Evolutionary conservation across 2,329 filamentous ascomycete genomes (phyloP).

Genomic region (Dichotomopilus funicola): DNA sequence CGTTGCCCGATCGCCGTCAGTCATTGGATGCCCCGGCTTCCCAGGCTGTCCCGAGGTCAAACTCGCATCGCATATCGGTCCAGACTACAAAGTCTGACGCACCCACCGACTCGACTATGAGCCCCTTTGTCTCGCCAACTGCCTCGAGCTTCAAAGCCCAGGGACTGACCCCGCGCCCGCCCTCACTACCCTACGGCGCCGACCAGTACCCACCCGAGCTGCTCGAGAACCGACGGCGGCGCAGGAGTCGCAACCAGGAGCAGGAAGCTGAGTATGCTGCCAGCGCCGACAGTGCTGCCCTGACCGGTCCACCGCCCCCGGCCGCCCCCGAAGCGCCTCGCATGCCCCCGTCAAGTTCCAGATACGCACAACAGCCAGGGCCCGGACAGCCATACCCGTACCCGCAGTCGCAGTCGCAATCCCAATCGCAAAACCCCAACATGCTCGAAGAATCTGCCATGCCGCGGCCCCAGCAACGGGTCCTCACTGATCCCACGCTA

Average conservation of each 20-base stretch:
- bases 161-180: conserved; percentile 52
- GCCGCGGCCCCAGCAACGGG: conserved; percentile 20
- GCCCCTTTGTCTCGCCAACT: conserved; percentile 50
- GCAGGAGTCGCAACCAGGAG: conserved; percentile 38
- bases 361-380: too few species aligned
- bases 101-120: conserved; percentile 52
- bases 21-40: conserved; percentile 29
- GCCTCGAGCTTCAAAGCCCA: conserved; percentile 43
- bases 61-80: conserved; percentile 40
- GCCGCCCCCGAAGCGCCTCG: conserved; percentile 56
- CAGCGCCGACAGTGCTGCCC: conserved; percentile 6
- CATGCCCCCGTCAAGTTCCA: conserved; percentile 51
- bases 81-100: conserved; percentile 52
- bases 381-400: conserved; percentile 36
- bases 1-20: conserved; percentile 27
- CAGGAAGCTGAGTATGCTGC: conserved; percentile 31
- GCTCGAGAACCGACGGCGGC: conserved; percentile 37
- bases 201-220: conserved; percentile 38
- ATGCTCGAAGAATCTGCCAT: conserved; percentile 26
- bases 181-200: conserved; percentile 47
- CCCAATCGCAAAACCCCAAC: conserved; percentile 27
- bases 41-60: conserved; percentile 39
- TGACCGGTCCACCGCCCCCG: conserved; percentile 34
- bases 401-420: conserved; percentile 35
- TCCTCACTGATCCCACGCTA: conserved; percentile 21